phyloP scores from a whole-genome alignment of 768 basidiomycete species.

The Suillus fuscotomentosus region DNA sequence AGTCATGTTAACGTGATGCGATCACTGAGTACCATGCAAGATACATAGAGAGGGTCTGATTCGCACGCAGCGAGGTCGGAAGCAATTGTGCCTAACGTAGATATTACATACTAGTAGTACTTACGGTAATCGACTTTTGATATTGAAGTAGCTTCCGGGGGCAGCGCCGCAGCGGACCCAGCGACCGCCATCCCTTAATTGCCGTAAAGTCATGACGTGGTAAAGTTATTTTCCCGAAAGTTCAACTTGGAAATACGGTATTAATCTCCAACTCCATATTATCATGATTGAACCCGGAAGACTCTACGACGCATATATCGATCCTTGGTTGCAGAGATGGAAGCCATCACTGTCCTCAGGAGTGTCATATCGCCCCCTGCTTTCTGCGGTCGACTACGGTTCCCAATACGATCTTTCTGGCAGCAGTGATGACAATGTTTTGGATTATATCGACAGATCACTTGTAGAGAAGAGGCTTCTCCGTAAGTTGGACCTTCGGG shows the following conservation, averaged over 20 bases:
- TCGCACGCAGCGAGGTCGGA: too few relatives aligned
- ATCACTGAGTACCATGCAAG: too few relatives aligned
- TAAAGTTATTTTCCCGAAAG: background rate
- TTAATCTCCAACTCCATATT: background rate
- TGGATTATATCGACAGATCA: constrained; percentile 20
- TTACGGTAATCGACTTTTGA: too few relatives aligned
- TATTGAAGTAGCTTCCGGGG: too few relatives aligned
- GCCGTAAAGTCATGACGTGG: background rate
- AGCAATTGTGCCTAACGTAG: too few relatives aligned
- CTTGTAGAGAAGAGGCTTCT: constrained; percentile 45
- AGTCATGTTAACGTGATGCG: background rate
- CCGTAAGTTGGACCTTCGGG: constrained; percentile 41
- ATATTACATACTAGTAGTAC: too few relatives aligned
- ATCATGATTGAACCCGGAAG: background rate
- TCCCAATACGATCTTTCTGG: background rate
- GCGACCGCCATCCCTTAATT: background rate
- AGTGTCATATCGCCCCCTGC: background rate
- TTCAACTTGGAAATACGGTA: background rate
- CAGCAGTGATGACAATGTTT: background rate
- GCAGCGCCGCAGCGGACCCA: too few relatives aligned
- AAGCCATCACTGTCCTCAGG: background rate
- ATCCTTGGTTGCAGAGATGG: background rate
- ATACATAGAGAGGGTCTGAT: too few relatives aligned
- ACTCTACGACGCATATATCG: background rate
- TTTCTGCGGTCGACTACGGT: background rate